A percentile compares a stretch with the other conserved stretches of the same genome.
phyloP scores from a whole-genome alignment of 768 basidiomycete species.

The Lactifluus piperatus region DNA sequence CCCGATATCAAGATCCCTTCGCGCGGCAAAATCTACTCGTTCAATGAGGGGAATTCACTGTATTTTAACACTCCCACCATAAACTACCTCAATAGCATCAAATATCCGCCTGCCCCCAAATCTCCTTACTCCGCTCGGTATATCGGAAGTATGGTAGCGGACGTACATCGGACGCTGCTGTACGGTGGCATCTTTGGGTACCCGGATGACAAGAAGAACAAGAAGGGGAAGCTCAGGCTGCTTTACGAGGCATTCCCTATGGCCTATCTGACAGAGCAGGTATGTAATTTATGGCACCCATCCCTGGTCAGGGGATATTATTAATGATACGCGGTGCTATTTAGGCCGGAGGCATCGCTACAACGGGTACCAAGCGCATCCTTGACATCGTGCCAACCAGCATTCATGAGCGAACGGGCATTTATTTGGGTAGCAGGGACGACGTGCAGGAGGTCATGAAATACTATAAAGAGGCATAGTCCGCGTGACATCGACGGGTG shows the following conservation, averaged over 20 bases:
- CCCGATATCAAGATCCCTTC: conserved; percentile 91
- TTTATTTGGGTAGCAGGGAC: conserved; percentile 89
- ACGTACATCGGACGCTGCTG: conserved; percentile 91
- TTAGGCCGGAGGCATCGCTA: conserved; percentile 93
- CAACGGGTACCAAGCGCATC: conserved; percentile 89
- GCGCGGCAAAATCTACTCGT: conserved; percentile 98
- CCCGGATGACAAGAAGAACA: conserved; percentile 96
- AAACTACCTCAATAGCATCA: conserved; percentile 84
- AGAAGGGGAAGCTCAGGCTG: conserved; percentile 88
- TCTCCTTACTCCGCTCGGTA: conserved; percentile 86
- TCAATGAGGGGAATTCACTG: conserved; percentile 97
- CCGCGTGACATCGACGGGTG: neutral
- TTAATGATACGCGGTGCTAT: conserved; percentile 16
- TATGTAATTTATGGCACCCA: conserved; percentile 26
- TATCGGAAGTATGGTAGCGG: conserved; percentile 99
- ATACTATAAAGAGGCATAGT: conserved; percentile 51
- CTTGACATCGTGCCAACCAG: conserved; percentile 79
- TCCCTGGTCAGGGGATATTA: conserved; percentile 7
- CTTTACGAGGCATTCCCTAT: conserved; percentile 98
- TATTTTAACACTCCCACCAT: conserved; percentile 82
- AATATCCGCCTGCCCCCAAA: conserved; percentile 72
- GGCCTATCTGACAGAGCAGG: conserved; percentile 92
- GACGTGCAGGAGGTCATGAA: conserved; percentile 87
- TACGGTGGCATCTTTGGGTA: conserved; percentile 99
- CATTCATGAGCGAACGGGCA: conserved; percentile 89